Base-by-base conservation (phyloP, 768 basidiomycete genomes). In the Calocybe gangraenosa region DNA sequence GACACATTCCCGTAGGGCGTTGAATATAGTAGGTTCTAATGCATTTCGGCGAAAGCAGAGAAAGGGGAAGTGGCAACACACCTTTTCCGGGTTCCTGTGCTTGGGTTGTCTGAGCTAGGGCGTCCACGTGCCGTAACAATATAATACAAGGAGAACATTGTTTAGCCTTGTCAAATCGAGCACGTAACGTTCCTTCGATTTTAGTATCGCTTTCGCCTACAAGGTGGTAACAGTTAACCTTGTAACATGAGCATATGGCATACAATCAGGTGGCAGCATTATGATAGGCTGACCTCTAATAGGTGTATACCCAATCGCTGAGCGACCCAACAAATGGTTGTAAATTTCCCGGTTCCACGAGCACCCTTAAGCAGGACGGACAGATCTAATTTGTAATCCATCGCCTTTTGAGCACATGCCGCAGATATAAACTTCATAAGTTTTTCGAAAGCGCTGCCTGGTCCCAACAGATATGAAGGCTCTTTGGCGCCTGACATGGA, bases 151-250 rank as follows among this genome's bases (percentile, higher is more conserved):
- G 96, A 0, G 90, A 80, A 58, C 87, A 92, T 2, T 74, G 65
- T 13, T 74, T 67, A 1, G 91, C 92, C 62, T 83, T 79, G 42
- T 91, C 90, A 51, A 96, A 79, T 11, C 80, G 76, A 3, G 82
- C 81, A 25, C 75, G 74, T 0, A 98, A 66, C 2, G 73, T 75
- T 1, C 77, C 88, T 56, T 90, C 86, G 0, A 89, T 89, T 53
- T 85, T 84, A 2, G 69, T 67, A 35, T 84, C 80, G 34, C 75
- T 84, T 39, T 98, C 94, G 2, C 84, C 87, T 6, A 93, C 56
- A 4, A 93, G 56, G 43, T 90, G 80, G 59, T 81, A 97, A 59
- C 92, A 94, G 50, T 96, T 83, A 36, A 95, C 71, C 93, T 97
- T 49, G 34, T 34, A 19, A 38, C 11, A 6, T 5, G 25, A 32